Conservation (phyloP, 352 stramenopile species). For the Pythium aristosporum region DNA sequence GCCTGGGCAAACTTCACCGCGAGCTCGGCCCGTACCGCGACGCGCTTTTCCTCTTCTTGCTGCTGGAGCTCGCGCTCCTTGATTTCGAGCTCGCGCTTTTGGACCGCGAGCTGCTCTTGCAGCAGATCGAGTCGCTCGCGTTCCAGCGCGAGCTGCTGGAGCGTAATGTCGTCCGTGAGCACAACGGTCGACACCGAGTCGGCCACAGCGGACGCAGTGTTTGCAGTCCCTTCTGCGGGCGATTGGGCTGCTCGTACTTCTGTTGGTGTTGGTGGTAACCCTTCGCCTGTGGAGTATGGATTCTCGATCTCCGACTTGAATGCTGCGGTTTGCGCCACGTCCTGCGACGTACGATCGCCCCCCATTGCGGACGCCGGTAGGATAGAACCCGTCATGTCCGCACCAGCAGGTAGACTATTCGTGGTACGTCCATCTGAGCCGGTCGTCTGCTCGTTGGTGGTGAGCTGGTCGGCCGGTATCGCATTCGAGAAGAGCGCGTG, state of each 20-base stretch:
- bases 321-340: no score
- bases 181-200: not conserved
- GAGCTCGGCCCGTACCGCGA: conserved; percentile 23
- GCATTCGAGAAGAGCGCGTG: conserved; percentile 29
- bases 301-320: no score
- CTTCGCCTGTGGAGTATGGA: no score
- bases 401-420: not conserved
- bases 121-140: conserved; percentile 38
- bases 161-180: not conserved
- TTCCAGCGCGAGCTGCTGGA: conserved; percentile 33
- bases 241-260: not conserved
- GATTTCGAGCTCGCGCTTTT: conserved; percentile 45
- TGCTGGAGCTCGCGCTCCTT: conserved; percentile 39
- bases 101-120: conserved; percentile 25
- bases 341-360: no score
- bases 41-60: conserved; percentile 34
- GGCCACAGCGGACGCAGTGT: not conserved
- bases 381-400: no score
- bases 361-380: no score
- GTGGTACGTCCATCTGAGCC: not conserved
- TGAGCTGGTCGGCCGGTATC: not conserved
- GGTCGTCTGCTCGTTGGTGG: not conserved
- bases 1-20: conserved; percentile 22
- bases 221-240: not conserved
- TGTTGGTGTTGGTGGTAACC: not conserved